These are phyloP conservation scores for Eutypella sp. DNA, from an alignment of 2,329 filamentous ascomycete species.

Conservation along the genomic window DNA sequence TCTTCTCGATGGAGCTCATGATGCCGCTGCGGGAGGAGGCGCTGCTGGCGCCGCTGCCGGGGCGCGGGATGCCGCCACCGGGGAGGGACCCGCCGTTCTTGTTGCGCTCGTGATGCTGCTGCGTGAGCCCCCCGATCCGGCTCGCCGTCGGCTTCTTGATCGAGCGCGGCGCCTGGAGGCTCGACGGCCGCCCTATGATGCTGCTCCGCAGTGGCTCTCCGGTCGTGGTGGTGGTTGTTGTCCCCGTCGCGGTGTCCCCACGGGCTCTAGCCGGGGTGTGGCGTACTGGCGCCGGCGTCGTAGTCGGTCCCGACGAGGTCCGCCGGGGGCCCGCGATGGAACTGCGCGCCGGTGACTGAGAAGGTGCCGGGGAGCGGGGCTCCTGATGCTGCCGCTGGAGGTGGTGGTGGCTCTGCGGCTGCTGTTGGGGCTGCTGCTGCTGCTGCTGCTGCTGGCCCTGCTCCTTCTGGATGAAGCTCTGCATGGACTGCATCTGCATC, in stretches of 20 bases:
- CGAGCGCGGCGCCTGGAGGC: constrained; percentile 56
- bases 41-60: constrained; percentile 40
- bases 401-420: constrained; percentile 13
- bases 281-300: constrained; percentile 6
- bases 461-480: constrained; percentile 38
- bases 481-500: constrained; percentile 55
- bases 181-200: constrained; percentile 45
- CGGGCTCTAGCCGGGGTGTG: not conserved
- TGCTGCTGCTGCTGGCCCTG: constrained; percentile 9
- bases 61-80: constrained; percentile 44
- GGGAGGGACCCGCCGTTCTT: constrained; percentile 35
- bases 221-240: constrained; percentile 4
- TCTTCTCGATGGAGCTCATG: constrained; percentile 82
- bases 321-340: constrained; percentile 1
- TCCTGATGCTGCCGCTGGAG: constrained; percentile 13
- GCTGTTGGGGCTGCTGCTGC: constrained; percentile 8
- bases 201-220: constrained; percentile 48
- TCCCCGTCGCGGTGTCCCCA: not conserved
- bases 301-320: not conserved
- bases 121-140: constrained; percentile 39
- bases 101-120: constrained; percentile 33
- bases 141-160: constrained; percentile 39
- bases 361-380: not conserved
- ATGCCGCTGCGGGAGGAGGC: constrained; percentile 66
- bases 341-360: too few relatives aligned